phyloP scores from a whole-genome alignment of 1,139 yeast genomes.

The Schwanniomyces etchellsii region DNA sequence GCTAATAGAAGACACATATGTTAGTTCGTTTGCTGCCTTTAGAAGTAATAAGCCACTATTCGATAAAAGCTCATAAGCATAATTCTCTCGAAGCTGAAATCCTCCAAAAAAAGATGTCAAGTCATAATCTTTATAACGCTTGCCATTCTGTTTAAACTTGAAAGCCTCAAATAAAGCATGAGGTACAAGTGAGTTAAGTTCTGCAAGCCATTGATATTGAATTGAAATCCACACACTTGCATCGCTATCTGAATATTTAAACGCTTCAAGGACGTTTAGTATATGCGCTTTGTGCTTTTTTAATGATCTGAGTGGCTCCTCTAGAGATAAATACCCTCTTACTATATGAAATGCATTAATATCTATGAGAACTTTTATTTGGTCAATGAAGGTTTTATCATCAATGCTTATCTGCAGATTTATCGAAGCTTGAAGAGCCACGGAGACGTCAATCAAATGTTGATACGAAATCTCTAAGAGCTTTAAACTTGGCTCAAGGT shows the following conservation, averaged over 20 bases:
- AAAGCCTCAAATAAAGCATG: conserved; percentile 31
- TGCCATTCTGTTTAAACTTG: conserved; percentile 2
- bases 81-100: conserved; percentile 19
- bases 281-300: conserved; percentile 63
- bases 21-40: conserved; percentile 14
- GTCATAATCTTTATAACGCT: conserved; percentile 7
- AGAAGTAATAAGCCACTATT: conserved; percentile 25
- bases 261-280: conserved; percentile 25
- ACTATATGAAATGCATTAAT: conserved; percentile 57
- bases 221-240: conserved; percentile 34
- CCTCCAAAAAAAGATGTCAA: conserved; percentile 28
- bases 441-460: conserved; percentile 19
- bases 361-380: conserved; percentile 49
- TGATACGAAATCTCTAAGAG: conserved; percentile 31
- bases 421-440: conserved; percentile 9
- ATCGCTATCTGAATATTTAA: conserved; percentile 7
- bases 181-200: conserved; percentile 44
- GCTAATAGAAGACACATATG: not conserved
- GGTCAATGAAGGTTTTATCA: conserved; percentile 8
- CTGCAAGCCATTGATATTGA: conserved; percentile 53
- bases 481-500: conserved; percentile 26
- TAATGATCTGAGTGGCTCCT: conserved; percentile 54
- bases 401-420: too few relatives aligned
- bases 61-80: conserved; percentile 19
- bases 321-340: conserved; percentile 56